These are phyloP conservation scores for Trichoderma gracile DNA, from an alignment of 2,329 filamentous ascomycete genomes.

Conservation along the genomic window DNA sequence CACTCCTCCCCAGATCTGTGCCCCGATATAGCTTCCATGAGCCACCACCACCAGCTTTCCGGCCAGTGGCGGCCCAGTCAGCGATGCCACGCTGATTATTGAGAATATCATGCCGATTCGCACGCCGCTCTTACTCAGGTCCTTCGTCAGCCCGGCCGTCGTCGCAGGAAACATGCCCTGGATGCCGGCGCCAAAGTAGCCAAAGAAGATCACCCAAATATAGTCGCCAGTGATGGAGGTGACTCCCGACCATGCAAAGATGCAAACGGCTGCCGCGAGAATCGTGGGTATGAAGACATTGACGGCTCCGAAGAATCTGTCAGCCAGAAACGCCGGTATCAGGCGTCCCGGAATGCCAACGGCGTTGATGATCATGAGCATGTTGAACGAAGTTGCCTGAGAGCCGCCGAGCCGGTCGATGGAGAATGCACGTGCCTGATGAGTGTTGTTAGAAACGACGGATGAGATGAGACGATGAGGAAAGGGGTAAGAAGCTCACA, in stretches of 20 bases:
- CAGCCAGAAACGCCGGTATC: slow-evolving; percentile 56
- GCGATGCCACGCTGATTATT: slow-evolving; percentile 54
- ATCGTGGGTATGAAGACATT: slow-evolving; percentile 57
- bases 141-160: slow-evolving; percentile 48
- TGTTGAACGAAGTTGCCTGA: slow-evolving; percentile 54
- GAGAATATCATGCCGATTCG: slow-evolving; percentile 63
- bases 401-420: slow-evolving; percentile 47
- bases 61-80: slow-evolving; percentile 57
- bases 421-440: slow-evolving; percentile 43
- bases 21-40: slow-evolving; percentile 49
- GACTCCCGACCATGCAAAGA: slow-evolving; percentile 58
- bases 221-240: slow-evolving; percentile 44
- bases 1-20: slow-evolving; percentile 53
- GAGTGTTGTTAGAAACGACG: not conserved
- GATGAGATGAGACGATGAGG: not conserved
- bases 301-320: slow-evolving; percentile 54
- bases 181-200: slow-evolving; percentile 62
- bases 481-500: slow-evolving; percentile 32
- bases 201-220: slow-evolving; percentile 63
- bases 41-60: slow-evolving; percentile 50
- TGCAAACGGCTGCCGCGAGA: slow-evolving; percentile 46
- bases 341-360: slow-evolving; percentile 58
- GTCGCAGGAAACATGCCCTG: slow-evolving; percentile 66
- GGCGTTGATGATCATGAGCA: slow-evolving; percentile 62
- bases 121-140: slow-evolving; percentile 55